Base-by-base conservation (phyloP, 257 asterid genomes). In the Primulina eburnea region DNA sequence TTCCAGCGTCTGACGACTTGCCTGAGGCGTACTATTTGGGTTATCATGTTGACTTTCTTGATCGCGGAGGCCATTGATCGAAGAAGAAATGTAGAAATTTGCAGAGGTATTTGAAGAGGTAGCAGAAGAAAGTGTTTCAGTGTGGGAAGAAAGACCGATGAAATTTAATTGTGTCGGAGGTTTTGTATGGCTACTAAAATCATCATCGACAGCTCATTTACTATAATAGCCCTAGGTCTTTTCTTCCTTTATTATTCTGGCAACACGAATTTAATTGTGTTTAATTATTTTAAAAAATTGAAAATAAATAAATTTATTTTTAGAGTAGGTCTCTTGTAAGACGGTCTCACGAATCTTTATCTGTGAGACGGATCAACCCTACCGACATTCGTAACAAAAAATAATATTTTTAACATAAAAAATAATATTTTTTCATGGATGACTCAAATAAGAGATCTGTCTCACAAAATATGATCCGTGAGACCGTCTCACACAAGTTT, bases 1-100 rank as follows among this genome's bases (percentile, higher is more conserved):
- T 78, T 87, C 94, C 94, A 87, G 4, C 84, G 89, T 17, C 68
- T 75, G 21, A 87, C 89, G 20, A 85, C 64, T 28, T 85, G 86
- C 14, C 73, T 78, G 29, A 87, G 84, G 18, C 89, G 77, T 0
- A 87, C 94, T 65, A 87, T 83, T 80, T 82, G 81, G 18, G 86
- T 60, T 60, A 87, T 87, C 86, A 81, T 80, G 69, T 87, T 82
- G 6, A 77, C 87, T 55, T 82, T 84, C 72, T 74, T 86, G n/a
- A 86, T 71, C 17, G 87, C 77, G 1, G 84, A 76, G 1, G 85
- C 78, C 93, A 83, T 85, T 62, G 38, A 16, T 2, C 58, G 20
- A 12, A 60, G 12, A 14, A 20, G 73, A n/a, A 69, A 20, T 70
- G 28, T 67, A 47, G 69, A 59, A 66, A 21, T 52, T 30, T 73